Percentiles rank a stretch among this genome's conserved stretches.
Evolutionary conservation across 176 grass and related monocot genomes (phyloP).

Genomic region (Triticum monococcum): DNA sequence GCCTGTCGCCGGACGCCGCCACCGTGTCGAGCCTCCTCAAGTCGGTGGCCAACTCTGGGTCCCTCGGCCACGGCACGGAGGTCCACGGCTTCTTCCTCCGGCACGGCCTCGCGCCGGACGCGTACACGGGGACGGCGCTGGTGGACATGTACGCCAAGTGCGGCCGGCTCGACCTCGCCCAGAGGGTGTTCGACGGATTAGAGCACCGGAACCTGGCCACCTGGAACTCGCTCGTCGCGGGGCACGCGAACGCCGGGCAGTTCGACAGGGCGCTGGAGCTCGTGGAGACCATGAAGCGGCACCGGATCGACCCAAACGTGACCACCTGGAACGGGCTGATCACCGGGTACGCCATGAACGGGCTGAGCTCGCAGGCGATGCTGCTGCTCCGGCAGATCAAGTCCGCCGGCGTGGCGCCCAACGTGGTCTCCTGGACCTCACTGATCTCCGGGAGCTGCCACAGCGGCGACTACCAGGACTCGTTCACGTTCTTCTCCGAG

Average conservation of each 20-base stretch:
- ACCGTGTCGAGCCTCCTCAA: conserved; percentile 65
- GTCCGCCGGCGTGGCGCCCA: conserved; percentile 48
- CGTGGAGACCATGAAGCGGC: conserved; percentile 59
- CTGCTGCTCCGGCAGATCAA: conserved; percentile 69
- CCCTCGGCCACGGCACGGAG: conserved; percentile 48
- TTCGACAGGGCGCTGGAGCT: conserved; percentile 58
- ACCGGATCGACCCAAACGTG: conserved; percentile 57
- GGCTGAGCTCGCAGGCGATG: conserved; percentile 57
- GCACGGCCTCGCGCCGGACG: conserved; percentile 39
- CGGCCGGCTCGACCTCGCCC: conserved; percentile 43
- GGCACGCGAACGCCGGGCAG: conserved; percentile 43
- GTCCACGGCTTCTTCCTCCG: conserved; percentile 66
- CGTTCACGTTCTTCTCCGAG: conserved; percentile 57
- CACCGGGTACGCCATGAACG: conserved; percentile 61
- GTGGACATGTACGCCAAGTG: conserved; percentile 83
- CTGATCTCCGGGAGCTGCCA: conserved; percentile 69
- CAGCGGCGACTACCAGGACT: conserved; percentile 53
- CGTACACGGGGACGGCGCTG: conserved; percentile 65
- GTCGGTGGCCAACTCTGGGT: conserved; percentile 46
- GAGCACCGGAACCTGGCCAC: conserved; percentile 62
- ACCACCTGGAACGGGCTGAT: conserved; percentile 88
- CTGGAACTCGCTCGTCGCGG: conserved; percentile 80
- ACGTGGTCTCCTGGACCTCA: conserved; percentile 75
- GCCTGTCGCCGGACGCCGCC: conserved; percentile 47
- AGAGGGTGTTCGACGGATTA: conserved; percentile 55